Evolutionary conservation across 2,329 filamentous ascomycete genomes (phyloP), one percentile per base, ranked within the genome.

Genomic region (Aspergillus sp.): DNA sequence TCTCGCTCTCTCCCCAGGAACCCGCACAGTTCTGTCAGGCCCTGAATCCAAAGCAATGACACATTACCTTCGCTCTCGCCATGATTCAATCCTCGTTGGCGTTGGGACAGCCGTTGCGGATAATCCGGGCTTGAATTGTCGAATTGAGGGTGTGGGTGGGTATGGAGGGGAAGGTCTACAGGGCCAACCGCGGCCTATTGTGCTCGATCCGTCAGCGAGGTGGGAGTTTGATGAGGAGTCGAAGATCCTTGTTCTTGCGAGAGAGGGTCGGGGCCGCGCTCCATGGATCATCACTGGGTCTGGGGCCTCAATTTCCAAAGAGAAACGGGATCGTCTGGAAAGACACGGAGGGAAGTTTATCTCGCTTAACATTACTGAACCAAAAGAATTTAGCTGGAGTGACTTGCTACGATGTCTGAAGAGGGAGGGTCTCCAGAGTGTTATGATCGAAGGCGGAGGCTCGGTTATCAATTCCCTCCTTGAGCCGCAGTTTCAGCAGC

Each of bases 371-470:
- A 63, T 66, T 34, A 12, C 41, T 4, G 60, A 41, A 6, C 30
- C 52, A 4, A 51, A 51, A 3, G 59, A 58, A 5, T 66, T 75
- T 59, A 73, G 80, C 30, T 96, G 90, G 91, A 69, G 66, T 1
- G 77, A 79, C 30, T 79, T 95, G 4, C 74, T 95, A 15, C 69
- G 70, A 13, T 74, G 76, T 3, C 71, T 96, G 27, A 73, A 68
- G 19, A 67, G 65, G 1, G 79, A 88, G 63, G 86, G 86, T 2
- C 73, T 96, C 17, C 69, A 71, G 41, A 96, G 91, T 70, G 80
- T 97, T 52, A 97, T 97, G 93, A 82, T 97, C 41, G 93, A 97
- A 70, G 93, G 93, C 0, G 93, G 93, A 3, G 92, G 84, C 0
- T 77, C 80, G 13, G 85, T 97, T 30, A 96, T 97, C 70, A 95